Evolutionary conservation across 1,284 basidiomycete species (phyloP), one percentile per base, ranked within the genome.

Genomic region (Hymenochaete sp.): DNA sequence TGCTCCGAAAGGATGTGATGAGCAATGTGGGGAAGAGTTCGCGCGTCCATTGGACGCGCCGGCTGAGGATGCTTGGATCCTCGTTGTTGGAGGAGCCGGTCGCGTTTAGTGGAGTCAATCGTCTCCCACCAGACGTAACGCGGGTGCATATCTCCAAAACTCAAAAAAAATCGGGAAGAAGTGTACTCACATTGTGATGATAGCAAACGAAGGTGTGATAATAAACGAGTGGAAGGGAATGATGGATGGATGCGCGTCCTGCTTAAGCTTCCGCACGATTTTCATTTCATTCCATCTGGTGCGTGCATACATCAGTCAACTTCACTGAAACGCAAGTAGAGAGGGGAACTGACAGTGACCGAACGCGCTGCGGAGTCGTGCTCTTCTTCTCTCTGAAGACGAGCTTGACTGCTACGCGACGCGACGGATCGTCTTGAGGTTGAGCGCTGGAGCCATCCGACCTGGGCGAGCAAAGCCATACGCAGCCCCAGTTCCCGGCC

Each of bases 241-340:
- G 60, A 97, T 83, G 52, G 86, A 86, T 1, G 90, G 90, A 61
- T 96, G 92, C 6, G 82, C 78, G 57, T 90, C 82, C 41, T 78
- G 65, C 62, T 83, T 84, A 59, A 95, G 78, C 9, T 78, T 68
- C 53, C 83, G 73, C 52, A 93, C 80, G 53, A 93, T 84, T 72
- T 92, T 92, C 89, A 93, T 92, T 68, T 93, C 90, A 59, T 90
- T 90, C 89, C 87, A 93, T 66, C 83, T 85, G 49, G 32, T 18
- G 13, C 3, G 26, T 11, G 44, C 44, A 18, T n/a, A 2, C 16
- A 46, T 44, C n/a, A n/a, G 2, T 25, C 9, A 19, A 13, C 18
- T 9, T 32, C 3, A 27, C 29, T 6, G 27, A 21, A 40, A 16
- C 8, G 32, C 14, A 35, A 35, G 32, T 16, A n/a, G 13, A 35